Evolutionary conservation across 2,329 filamentous ascomycete species (phyloP), one percentile per base, ranked within the genome.

Genomic region (Paracoccidioides lutzii): DNA sequence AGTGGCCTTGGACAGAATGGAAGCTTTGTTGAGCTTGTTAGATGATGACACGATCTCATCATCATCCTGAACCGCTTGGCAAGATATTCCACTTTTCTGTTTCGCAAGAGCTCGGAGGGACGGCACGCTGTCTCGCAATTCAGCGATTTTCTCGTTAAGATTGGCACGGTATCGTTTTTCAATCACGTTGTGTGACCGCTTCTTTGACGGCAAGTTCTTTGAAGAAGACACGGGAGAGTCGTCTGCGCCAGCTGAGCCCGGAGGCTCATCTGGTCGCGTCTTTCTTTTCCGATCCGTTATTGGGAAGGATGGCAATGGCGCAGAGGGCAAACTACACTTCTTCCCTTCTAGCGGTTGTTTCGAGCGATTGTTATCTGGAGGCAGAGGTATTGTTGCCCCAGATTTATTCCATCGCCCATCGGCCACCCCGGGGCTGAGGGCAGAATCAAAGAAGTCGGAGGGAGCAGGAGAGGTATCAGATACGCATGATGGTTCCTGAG

Each of bases 21-120:
- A 96, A n/a, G 91, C 91, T 71, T 97, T 97, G 76, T 97, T 97
- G 33, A 96, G 76, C 71, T 97, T 97, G 73, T 94, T 90, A 5
- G 90, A 89, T 0, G 90, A 87, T 2, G 89, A 85, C 53, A 93
- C 75, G 53, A 89, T 89, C 63, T 94, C 84, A 14, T 86, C 77
- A 57, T 93, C 88, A 61, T 94, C 88, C 40, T 85, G 82, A 62
- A 91, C 88, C 58, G 84, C 84, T 60, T 88, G 84, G 42, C 82
- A 84, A 8, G 64, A 55, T 2, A 64, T 60, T 15, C 62, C 67
- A 54, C 65, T 67, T 6, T 62, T 57, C 76, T 75, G 50, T 73
- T 87, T 88, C 41, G 83, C 83, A 81, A 90, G 88, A 63, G 90
- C 87, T 51, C 90, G 83, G 56, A 97, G 75, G 69, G 88, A 94